These are phyloP conservation scores for Hawksworthiomyces lignivorus DNA, from an alignment of 2,329 filamentous ascomycete genomes.

Conservation along the genomic window DNA sequence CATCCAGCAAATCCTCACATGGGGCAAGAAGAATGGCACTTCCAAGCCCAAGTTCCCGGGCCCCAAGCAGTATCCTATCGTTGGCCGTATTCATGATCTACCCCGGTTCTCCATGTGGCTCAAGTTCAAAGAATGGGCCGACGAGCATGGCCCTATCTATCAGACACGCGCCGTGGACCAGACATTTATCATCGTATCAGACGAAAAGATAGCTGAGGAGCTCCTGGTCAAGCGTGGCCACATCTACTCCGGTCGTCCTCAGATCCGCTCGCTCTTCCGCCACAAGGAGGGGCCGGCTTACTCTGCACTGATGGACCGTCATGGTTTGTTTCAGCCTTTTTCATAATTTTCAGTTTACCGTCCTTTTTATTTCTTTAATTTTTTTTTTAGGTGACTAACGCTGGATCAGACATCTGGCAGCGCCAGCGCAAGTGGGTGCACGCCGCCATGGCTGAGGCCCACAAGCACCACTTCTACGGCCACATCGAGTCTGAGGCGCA, in stretches of 20 bases:
- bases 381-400: neutral
- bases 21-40: slow-evolving; percentile 21
- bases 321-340: slow-evolving; percentile 27
- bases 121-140: slow-evolving; percentile 42
- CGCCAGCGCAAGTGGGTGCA: slow-evolving; percentile 44
- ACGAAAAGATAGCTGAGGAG: slow-evolving; percentile 40
- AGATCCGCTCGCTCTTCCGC: slow-evolving; percentile 40
- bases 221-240: slow-evolving; percentile 41
- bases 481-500: slow-evolving; percentile 40
- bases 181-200: slow-evolving; percentile 37
- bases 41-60: slow-evolving; percentile 33
- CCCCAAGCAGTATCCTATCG: slow-evolving; percentile 37
- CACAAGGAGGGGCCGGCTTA: slow-evolving; percentile 42
- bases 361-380: too few species aligned
- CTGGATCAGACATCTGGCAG: slow-evolving; percentile 35
- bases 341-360: neutral
- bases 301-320: slow-evolving; percentile 42
- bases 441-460: slow-evolving; percentile 33
- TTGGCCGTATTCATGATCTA: slow-evolving; percentile 42
- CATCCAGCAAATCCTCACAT: slow-evolving; percentile 29
- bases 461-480: slow-evolving; percentile 36
- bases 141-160: slow-evolving; percentile 35
- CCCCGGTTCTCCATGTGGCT: slow-evolving; percentile 40
- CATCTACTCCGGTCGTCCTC: slow-evolving; percentile 42
- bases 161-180: slow-evolving; percentile 32